Conservation (phyloP, 306 rosid species). For the Rosa chinensis region DNA sequence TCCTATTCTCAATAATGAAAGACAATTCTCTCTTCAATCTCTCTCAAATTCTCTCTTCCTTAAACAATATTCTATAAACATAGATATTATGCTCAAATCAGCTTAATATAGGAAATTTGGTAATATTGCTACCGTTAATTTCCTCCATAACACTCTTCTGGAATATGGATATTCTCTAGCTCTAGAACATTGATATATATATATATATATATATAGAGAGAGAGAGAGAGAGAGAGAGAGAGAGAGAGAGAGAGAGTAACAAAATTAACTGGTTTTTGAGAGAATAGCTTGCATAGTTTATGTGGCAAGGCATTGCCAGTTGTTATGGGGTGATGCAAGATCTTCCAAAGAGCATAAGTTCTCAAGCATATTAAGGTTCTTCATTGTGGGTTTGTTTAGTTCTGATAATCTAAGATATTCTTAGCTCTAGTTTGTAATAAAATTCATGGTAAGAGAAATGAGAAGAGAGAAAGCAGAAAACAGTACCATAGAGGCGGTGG, state of each 20-base stretch:
- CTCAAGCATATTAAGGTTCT: neutral
- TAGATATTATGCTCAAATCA: neutral
- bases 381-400: neutral
- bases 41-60: too few relatives aligned
- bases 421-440: neutral
- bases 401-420: neutral
- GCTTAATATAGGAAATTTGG: neutral
- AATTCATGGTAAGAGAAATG: conserved; percentile 23
- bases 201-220: too few relatives aligned
- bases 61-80: too few relatives aligned
- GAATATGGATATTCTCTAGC: neutral
- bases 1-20: too few relatives aligned
- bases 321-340: neutral
- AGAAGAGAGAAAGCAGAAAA: conserved; percentile 38
- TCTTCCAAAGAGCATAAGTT: neutral
- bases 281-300: neutral
- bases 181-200: neutral
- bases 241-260: too few relatives aligned
- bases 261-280: neutral
- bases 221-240: too few relatives aligned
- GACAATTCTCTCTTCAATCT: too few relatives aligned
- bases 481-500: conserved; percentile 46
- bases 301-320: too few relatives aligned
- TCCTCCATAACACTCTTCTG: neutral
- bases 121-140: neutral